Evolutionary conservation across 352 stramenopile species (phyloP), one percentile per base, ranked within the genome.

Genomic region (Peronospora farinosa): DNA sequence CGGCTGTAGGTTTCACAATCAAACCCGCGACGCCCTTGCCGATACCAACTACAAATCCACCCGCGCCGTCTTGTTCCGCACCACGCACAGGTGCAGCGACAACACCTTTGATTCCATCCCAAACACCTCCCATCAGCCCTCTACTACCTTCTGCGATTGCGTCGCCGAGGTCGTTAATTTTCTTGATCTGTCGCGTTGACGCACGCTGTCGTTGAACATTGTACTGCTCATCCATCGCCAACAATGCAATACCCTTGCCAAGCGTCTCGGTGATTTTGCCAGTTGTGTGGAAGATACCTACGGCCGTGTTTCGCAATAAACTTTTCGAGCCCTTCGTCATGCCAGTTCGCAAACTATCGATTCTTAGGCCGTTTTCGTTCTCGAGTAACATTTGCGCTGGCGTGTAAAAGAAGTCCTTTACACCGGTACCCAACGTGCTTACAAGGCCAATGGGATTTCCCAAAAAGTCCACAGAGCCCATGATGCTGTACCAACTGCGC

Each of bases 351-450:
- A 92, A 56, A 41, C 92, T 95, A 32, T 88, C 79, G 35, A 94
- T 93, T 0, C 82, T 71, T 7, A 92, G 38, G 3, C 83, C 84
- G 25, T 92, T 86, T 47, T 94, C 86, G 41, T 96, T 74, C 60
- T 93, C 86, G 11, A 97, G 69, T 12, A 97, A 65, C 68, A 95
- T 95, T 59, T 97, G 82, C 11, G 88, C 89, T 13, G 90, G 90
- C 19, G 95, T 96, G 62, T 96, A 97, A 54, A 97, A 97, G 65
- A 97, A 97, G 50, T 97, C 90, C 35, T 93, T 92, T 5, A 97
- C 87, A 21, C 90, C 90, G 0, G 87, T 84, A 27, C 86, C 86
- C 7, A 97, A 57, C 3, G 85, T 93, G 40, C 78, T 92, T 38
- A 96, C 84, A 12, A 97, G 75, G 1, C 88, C 87, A 27, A 95